Conservation (phyloP, 208 protist species). For the Acanthamoeba sp. region DNA sequence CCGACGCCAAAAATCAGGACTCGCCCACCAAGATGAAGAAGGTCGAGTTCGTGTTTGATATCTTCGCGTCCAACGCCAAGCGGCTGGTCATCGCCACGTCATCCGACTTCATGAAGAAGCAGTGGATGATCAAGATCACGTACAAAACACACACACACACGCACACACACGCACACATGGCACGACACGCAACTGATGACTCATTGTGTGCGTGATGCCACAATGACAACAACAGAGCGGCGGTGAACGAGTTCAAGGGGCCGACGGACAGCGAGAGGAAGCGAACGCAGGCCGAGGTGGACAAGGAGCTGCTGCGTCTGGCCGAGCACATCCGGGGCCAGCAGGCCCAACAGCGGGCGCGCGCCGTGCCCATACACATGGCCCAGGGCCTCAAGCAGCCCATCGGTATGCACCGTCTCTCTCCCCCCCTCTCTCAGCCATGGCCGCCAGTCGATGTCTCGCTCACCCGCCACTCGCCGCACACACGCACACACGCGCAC, state of each 20-base stretch:
- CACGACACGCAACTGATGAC: no score
- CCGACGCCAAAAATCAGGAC: no score
- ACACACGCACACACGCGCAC: no score
- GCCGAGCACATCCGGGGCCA: constrained; percentile 17
- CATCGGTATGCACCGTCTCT: neutral
- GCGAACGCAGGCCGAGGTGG: constrained; percentile 53
- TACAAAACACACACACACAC: neutral
- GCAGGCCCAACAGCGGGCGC: constrained; percentile 27
- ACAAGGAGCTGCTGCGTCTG: constrained; percentile 50
- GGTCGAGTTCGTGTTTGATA: constrained; percentile 31
- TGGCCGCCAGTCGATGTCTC: neutral
- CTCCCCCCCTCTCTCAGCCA: neutral
- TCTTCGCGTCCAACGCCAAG: constrained; percentile 12
- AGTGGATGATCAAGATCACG: constrained; percentile 59
- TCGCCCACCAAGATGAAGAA: constrained; percentile 52
- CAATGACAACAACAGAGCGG: neutral
- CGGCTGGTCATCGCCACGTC: constrained; percentile 25
- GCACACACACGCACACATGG: no score
- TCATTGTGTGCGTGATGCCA: no score
- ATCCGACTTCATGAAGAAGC: neutral
- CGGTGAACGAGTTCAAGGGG: constrained; percentile 34
- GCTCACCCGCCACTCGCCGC: no score
- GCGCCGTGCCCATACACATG: constrained; percentile 43
- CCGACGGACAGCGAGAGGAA: constrained; percentile 36
- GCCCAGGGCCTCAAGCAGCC: constrained; percentile 5